Evolutionary conservation across 192 early-diverging fungal species (phyloP).

Genomic region (Linnemannia elongata): DNA sequence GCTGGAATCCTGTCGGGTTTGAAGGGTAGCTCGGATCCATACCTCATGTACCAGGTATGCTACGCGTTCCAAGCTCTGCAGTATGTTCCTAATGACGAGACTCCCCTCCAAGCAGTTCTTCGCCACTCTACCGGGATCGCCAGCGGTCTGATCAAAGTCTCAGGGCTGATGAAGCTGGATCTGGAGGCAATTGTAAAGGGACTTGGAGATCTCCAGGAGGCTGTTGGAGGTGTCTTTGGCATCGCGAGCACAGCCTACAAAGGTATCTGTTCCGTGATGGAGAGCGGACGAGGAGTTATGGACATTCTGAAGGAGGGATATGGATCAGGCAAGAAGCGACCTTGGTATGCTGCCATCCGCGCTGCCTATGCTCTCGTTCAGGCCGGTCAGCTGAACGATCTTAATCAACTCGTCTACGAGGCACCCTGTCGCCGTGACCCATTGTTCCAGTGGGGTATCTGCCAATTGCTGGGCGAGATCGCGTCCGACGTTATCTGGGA

Average conservation of each 20-base stretch:
- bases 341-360: not conserved
- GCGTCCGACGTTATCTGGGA: not conserved
- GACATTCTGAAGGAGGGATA: not conserved
- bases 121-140: not conserved
- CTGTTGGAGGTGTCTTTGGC: not conserved
- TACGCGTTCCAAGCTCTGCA: not conserved
- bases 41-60: not conserved
- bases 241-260: too few species aligned
- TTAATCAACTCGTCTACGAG: not conserved
- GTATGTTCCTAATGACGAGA: not conserved
- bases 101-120: not conserved
- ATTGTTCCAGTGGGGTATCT: constrained; percentile 10
- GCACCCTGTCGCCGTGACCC: not conserved
- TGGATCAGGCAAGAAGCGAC: not conserved
- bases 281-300: too few species aligned
- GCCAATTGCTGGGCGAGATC: constrained; percentile 9
- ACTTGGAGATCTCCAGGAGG: too few species aligned
- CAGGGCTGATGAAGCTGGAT: too few species aligned
- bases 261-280: too few species aligned
- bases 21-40: not conserved
- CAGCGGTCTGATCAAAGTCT: not conserved
- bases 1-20: not conserved
- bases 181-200: too few species aligned
- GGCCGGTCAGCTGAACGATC: not conserved
- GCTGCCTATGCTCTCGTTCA: not conserved